Evolutionary conservation across 2,329 filamentous ascomycete genomes (phyloP), one percentile per base, ranked within the genome.

Genomic region (Pseudogymnoascus verrucosus): DNA sequence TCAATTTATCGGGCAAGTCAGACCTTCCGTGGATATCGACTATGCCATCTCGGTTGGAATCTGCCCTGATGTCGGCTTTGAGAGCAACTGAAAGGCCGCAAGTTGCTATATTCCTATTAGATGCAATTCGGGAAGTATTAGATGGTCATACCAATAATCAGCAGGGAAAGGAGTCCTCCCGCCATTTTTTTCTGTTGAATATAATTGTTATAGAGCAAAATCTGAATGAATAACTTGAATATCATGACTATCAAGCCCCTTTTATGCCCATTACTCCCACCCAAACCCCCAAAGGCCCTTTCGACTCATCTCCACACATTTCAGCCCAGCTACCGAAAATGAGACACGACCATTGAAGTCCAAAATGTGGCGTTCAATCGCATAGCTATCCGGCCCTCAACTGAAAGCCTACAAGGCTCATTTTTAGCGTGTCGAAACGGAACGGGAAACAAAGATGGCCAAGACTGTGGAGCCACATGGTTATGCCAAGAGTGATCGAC

Each of bases 41-140:
- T 0, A 63, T 47, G 6, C 75, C 75, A 47, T 77, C 76, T 1
- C 75, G 73, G 61, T 77, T 76, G 7, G 70, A 75, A 64, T 77
- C 76, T n/a, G 75, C 75, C 7, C 71, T 70, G 54, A 72, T 71
- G 31, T 71, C 67, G 6, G 65, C 64, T 59, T 59, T 62, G 21
- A 64, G 16, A 4, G 62, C 36, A 6, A 57, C 26, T 19, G 51
- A 57, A 34, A 57, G 28, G 51, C 26, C 6, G 4, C n/a, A 57
- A 34, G 51, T 19, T 34, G 51, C 51, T 34, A 7, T 19, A 1
- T 12, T 7, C 51, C 4, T 19, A n/a, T 57, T 7, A 31, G 51
- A 6, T 57, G 26, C 26, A 2, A n/a, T 19, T 34, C 4, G 26
- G 10, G 10, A 14, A 34, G 10, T 8, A 34, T 8, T 57, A 2